These are phyloP conservation scores for Solanum hybrid DNA, from an alignment of 305 asterid genomes.

Conservation along the genomic window DNA sequence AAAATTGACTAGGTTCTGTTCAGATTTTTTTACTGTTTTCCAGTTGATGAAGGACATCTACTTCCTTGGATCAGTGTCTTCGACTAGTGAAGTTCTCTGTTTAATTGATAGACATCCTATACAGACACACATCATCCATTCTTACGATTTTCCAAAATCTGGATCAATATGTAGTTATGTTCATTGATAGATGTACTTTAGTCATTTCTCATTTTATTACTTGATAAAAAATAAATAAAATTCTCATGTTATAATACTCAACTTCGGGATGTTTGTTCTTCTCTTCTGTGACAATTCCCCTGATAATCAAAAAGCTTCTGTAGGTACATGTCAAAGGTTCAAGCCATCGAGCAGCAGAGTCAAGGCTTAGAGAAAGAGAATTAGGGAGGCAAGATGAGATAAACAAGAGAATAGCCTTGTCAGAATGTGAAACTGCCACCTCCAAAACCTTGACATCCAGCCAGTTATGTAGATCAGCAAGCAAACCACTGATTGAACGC, in stretches of 20 bases:
- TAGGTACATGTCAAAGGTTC: constrained; percentile 59
- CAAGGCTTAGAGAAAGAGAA: constrained; percentile 38
- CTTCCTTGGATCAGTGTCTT: background rate
- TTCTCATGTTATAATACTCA: background rate
- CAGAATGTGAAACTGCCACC: constrained; percentile 21
- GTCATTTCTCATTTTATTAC: background rate
- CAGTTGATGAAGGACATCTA: background rate
- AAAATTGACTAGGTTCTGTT: background rate
- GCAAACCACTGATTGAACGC: constrained; percentile 35
- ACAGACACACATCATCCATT: background rate
- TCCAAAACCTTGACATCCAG: background rate
- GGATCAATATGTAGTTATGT: background rate
- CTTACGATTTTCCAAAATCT: background rate
- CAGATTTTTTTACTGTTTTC: background rate
- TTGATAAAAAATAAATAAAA: background rate
- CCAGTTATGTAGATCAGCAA: constrained; percentile 11
- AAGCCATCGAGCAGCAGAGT: constrained; percentile 45
- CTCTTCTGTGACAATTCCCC: background rate
- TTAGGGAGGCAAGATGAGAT: constrained; percentile 28
- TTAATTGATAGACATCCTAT: background rate
- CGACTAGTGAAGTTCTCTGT: background rate
- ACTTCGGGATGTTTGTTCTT: background rate
- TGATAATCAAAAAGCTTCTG: background rate
- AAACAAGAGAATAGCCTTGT: constrained; percentile 41
- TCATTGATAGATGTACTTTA: background rate